A percentile compares a stretch with the other conserved stretches of the same genome.
phyloP scores from a whole-genome alignment of 129 eudicot genomes.

The Apium graveolens region DNA sequence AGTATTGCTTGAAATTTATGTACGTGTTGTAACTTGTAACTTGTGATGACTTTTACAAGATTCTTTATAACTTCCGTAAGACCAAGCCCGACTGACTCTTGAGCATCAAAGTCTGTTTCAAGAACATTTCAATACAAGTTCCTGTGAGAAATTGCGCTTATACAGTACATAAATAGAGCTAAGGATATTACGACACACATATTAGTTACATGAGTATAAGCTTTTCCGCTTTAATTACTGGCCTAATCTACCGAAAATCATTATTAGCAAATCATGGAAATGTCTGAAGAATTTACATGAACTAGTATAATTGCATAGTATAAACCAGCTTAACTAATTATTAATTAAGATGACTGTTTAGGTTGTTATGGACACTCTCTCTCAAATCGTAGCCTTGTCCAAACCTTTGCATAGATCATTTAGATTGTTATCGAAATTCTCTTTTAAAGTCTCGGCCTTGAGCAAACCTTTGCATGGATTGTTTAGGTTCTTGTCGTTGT shows the following conservation, averaged over 20 bases:
- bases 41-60: too few species aligned
- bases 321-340: neutral
- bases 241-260: neutral
- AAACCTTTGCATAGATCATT: neutral
- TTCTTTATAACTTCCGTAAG: too few species aligned
- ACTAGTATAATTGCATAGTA: neutral
- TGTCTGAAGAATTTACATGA: neutral
- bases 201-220: neutral
- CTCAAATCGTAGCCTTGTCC: neutral
- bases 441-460: slow-evolving; percentile 22
- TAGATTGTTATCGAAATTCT: neutral
- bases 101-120: neutral
- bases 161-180: neutral
- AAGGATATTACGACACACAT: neutral
- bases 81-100: too few species aligned
- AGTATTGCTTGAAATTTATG: too few species aligned
- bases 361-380: neutral
- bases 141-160: too few species aligned
- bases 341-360: neutral
- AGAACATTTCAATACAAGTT: neutral
- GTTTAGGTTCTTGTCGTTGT: neutral
- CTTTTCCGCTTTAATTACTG: neutral
- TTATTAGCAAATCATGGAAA: neutral
- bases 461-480: slow-evolving; percentile 50
- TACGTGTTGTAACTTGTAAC: too few species aligned